Conservation (phyloP, 2,329 filamentous ascomycete species). For the Laburnicola sp. region DNA sequence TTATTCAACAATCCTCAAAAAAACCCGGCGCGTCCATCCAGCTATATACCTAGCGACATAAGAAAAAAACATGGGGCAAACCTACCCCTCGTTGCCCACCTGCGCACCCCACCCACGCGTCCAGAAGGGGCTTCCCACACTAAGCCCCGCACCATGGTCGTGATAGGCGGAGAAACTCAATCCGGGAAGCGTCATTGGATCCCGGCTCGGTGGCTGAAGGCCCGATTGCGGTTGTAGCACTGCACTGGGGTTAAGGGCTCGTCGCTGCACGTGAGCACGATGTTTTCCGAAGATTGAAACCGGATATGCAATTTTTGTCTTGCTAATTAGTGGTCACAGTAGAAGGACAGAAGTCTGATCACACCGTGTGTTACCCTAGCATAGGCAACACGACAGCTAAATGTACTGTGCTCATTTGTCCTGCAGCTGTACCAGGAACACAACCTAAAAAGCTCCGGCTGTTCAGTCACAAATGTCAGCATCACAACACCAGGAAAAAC, state of each 20-base stretch:
- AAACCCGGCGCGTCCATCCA: background rate
- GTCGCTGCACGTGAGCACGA: background rate
- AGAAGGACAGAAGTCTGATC: no score
- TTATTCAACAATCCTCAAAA: background rate
- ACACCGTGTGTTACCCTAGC: no score
- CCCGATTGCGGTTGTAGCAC: constrained; percentile 4
- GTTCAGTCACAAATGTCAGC: no score
- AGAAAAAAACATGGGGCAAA: no score
- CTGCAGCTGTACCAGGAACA: no score
- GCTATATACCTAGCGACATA: constrained; percentile 8
- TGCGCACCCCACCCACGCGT: background rate
- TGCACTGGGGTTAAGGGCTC: background rate
- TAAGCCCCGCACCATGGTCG: constrained; percentile 1
- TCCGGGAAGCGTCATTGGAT: constrained; percentile 8
- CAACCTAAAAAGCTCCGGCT: no score
- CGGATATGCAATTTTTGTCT: no score
- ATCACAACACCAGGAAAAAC: background rate
- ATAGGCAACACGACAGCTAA: no score
- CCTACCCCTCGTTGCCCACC: background rate
- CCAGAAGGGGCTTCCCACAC: constrained; percentile 1
- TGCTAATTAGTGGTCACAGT: no score
- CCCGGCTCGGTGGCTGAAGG: constrained; percentile 3
- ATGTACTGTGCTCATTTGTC: no score
- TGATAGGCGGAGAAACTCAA: constrained; percentile 26
- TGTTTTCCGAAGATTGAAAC: no score